Evolutionary conservation across 176 grass and related monocot genomes (phyloP), one percentile per base, ranked within the genome.

Genomic region (Zea mays): DNA sequence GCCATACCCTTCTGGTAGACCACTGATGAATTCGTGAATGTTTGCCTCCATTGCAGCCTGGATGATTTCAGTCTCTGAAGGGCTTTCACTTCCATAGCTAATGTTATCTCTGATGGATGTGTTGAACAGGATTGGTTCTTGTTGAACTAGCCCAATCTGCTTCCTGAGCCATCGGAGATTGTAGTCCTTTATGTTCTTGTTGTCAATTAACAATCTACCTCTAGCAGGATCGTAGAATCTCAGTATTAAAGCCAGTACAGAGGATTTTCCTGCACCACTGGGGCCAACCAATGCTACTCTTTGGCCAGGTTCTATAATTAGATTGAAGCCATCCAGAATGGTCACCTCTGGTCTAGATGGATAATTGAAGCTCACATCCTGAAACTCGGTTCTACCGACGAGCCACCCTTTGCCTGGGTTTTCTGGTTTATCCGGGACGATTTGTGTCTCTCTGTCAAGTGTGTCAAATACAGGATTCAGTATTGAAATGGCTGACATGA

Each of bases 231-330:
- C 85, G 8, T 93, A 93, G 38, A 93, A 90, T 70, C 91, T 85
- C 72, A 85, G 38, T 61, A 93, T 35, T 15, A 93, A 74, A 21
- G 87, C 77, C 16, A 93, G 37, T 4, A 90, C 70, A 20, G 90
- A 79, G 57, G 82, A 86, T 72, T 93, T 93, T 46, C 87, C 90
- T 17, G 90, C 72, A n/a, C 90, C 90, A 68, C 87, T 90, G 20
- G 83, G 58, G 21, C 91, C 91, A 7, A 93, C 91, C 65, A 93
- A 76, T 47, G 82, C 87, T 10, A 87, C 82, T 55, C 49, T 87
- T 73, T 87, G 71, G 37, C 91, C 85, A n/a, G 81, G 51, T 79
- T 79, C 78, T 19, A 93, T 76, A 39, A n/a, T 36, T 43, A 90
- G 76, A 60, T 38, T 76, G 65, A 93, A 90, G 7, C 77, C 66